Conservation (phyloP, 108 stramenopile species). For the Cyclotella kingstonii region DNA sequence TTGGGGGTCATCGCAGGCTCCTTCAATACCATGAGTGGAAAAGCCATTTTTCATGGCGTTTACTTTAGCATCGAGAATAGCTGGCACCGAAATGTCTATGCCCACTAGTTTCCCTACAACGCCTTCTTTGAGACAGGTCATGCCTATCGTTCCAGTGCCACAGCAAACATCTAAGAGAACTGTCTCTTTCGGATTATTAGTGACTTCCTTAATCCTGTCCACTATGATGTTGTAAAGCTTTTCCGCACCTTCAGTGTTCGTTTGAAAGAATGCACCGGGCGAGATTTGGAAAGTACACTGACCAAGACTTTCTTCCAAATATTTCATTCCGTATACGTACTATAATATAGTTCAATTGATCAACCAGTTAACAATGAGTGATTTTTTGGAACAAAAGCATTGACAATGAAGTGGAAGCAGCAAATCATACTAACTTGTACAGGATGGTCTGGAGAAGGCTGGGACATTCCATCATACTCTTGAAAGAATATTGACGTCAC, state of each 20-base stretch:
- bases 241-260: conserved; percentile 86
- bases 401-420: neutral
- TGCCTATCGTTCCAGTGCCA: conserved; percentile 93
- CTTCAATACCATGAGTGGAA: conserved; percentile 3
- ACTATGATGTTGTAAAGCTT: conserved; percentile 79
- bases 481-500: conserved; percentile 83
- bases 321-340: conserved; percentile 73
- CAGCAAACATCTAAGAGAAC: conserved; percentile 92
- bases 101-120: conserved; percentile 77
- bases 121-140: conserved; percentile 75
- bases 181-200: conserved; percentile 36
- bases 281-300: conserved; percentile 87
- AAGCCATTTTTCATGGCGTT: conserved; percentile 70
- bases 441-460: conserved; percentile 75
- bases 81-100: conserved; percentile 82
- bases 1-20: conserved; percentile 1
- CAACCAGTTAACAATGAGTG: neutral
- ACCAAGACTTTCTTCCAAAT: conserved; percentile 67
- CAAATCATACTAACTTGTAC: conserved; percentile 48
- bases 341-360: neutral
- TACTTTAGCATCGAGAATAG: conserved; percentile 79
- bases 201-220: conserved; percentile 65
- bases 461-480: conserved; percentile 76
- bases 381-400: neutral
- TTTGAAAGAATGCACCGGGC: conserved; percentile 94